Evolutionary conservation across 2,329 filamentous ascomycete species (phyloP), one percentile per base, ranked within the genome.

Genomic region (Torrubiellomyces zombiae): DNA sequence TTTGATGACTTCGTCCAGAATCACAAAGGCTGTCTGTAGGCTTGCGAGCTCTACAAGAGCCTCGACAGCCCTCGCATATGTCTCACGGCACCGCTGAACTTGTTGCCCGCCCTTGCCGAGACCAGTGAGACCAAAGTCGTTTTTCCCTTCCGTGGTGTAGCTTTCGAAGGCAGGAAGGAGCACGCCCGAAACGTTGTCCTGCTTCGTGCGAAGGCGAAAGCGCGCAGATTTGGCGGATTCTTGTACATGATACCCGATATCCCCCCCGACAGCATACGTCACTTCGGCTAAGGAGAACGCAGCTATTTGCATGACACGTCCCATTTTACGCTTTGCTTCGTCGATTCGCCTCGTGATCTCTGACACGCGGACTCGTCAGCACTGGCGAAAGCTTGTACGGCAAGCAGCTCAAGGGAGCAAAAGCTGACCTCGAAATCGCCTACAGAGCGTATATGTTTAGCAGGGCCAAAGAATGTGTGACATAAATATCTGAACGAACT

Each of bases 291-390:
- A 67, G 21, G 86, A 95, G 57, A 98, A 95, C 22, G 89, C 85
- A 20, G 89, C 89, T 45, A 98, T 92, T 53, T 95, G 86, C 89
- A 98, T 98, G 18, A 98, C 89, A 17, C 86, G 72, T 29, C 89
- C 89, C 86, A 98, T 98, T 62, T 98, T 98, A 42, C 85, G 79
- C 57, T 98, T 98, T 20, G 89, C 89, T 53, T 98, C 89, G 58
- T 98, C 86, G 54, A 98, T 98, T 45, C 89, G 78, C 50, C 75
- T 73, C 24, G 89, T 94, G 44, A 98, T 98, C 44, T 98, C 89
- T 81, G 48, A 37, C 12, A 18, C 9, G 20, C 13, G 11, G 19
- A 26, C 24, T 32, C 21, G 24, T 25, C 19, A 27, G 24, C 12
- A 37, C 12, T 9, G 17, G 40, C 18, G 22, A 14, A 16, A 13